Percentiles rank a stretch among this genome's conserved stretches.
These are phyloP conservation scores for Tetrapisispora taiwanensis DNA, from an alignment of 805 yeast genomes.

Conservation along the genomic window DNA sequence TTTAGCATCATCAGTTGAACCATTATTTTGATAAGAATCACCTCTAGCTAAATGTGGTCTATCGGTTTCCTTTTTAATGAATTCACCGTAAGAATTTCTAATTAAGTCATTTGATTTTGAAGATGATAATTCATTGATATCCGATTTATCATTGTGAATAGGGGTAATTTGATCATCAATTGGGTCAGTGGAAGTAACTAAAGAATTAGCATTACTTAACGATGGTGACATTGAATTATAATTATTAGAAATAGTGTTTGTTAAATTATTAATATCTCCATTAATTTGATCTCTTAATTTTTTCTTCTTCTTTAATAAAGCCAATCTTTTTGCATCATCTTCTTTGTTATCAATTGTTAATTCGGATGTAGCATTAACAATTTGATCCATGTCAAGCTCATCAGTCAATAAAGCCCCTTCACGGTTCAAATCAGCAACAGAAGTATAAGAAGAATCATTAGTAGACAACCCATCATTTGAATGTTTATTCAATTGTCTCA, in stretches of 20 bases:
- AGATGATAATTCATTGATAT: not conserved
- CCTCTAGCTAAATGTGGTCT: constrained; percentile 69
- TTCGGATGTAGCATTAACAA: constrained; percentile 13
- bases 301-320: constrained; percentile 5
- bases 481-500: not conserved
- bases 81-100: constrained; percentile 25
- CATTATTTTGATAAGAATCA: constrained; percentile 59
- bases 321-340: constrained; percentile 8
- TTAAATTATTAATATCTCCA: not conserved
- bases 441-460: constrained; percentile 15
- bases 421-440: constrained; percentile 27
- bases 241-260: not conserved
- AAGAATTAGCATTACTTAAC: constrained; percentile 12
- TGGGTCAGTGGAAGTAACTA: constrained; percentile 23
- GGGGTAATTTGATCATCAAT: constrained; percentile 9
- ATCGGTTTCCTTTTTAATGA: constrained; percentile 17
- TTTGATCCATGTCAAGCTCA: constrained; percentile 24
- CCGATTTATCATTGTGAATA: not conserved
- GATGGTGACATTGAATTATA: constrained; percentile 8
- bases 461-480: constrained; percentile 4
- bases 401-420: constrained; percentile 30
- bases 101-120: constrained; percentile 5
- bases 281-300: not conserved
- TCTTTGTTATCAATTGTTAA: constrained; percentile 4
- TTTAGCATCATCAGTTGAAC: constrained; percentile 33